These are phyloP conservation scores for Coprinopsis sp. DNA, from an alignment of 768 basidiomycete species.

Conservation along the genomic window DNA sequence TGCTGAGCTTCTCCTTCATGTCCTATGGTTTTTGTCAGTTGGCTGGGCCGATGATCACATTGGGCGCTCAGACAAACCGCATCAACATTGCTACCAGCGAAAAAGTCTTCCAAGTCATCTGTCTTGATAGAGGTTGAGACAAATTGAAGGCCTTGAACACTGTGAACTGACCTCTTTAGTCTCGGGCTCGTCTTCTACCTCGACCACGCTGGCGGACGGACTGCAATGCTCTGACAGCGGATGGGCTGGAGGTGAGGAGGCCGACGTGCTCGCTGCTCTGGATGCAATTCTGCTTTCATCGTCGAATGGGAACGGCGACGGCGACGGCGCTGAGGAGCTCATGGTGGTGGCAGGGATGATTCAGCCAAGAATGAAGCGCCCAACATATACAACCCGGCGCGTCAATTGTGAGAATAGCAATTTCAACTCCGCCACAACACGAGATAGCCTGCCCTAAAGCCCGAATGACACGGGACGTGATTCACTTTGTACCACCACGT, in stretches of 20 bases:
- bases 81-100: too few relatives aligned
- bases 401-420: not conserved
- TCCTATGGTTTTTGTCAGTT: too few relatives aligned
- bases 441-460: slow-evolving; percentile 14
- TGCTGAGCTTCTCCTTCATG: slow-evolving; percentile 43
- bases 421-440: slow-evolving; percentile 5
- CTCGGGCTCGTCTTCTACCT: slow-evolving; percentile 13
- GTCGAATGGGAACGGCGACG: slow-evolving; percentile 12
- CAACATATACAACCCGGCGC: not conserved
- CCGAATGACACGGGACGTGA: too few relatives aligned
- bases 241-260: not conserved
- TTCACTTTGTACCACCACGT: too few relatives aligned
- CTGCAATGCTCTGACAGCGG: slow-evolving; percentile 39
- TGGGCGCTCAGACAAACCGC: too few relatives aligned
- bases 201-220: slow-evolving; percentile 9
- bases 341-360: slow-evolving; percentile 8
- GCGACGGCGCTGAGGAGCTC: slow-evolving; percentile 20
- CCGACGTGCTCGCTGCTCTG: slow-evolving; percentile 5
- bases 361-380: not conserved
- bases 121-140: too few relatives aligned
- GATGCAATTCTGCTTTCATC: not conserved
- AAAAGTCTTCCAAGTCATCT: too few relatives aligned
- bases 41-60: too few relatives aligned
- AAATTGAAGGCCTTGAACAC: too few relatives aligned
- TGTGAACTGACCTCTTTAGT: too few relatives aligned